Percentiles rank a stretch among this genome's conserved stretches.
Conservation (phyloP, 495 filamentous ascomycete genomes). For the Xylaria bambusicola region DNA sequence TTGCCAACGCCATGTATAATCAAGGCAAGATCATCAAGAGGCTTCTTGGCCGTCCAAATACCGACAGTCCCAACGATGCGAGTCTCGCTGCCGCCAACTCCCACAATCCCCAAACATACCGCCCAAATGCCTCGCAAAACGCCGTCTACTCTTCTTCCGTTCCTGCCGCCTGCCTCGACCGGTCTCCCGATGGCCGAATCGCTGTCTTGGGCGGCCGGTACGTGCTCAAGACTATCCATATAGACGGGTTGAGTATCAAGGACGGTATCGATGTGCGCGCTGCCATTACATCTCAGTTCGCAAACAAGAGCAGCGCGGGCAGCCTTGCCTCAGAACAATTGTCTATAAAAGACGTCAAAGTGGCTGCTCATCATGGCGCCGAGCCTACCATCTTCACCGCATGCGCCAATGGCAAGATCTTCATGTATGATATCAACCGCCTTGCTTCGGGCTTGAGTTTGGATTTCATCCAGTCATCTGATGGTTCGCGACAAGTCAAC, state of each 20-base stretch:
- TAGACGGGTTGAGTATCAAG: constrained; percentile 67
- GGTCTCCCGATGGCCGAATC: constrained; percentile 72
- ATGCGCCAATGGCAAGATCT: constrained; percentile 81
- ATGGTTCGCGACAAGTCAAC: constrained; percentile 91
- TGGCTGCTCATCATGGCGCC: constrained; percentile 58
- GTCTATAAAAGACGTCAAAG: constrained; percentile 81
- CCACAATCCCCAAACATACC: constrained; percentile 37
- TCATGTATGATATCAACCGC: constrained; percentile 80
- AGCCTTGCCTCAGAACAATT: constrained; percentile 66
- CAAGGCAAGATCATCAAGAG: constrained; percentile 56
- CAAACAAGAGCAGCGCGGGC: constrained; percentile 56
- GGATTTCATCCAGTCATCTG: constrained; percentile 69
- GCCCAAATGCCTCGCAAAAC: constrained; percentile 71
- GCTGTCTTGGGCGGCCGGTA: constrained; percentile 81
- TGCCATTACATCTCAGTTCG: constrained; percentile 69
- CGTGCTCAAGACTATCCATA: constrained; percentile 78
- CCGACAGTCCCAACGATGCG: constrained; percentile 41
- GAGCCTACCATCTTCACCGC: constrained; percentile 72
- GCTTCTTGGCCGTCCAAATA: constrained; percentile 49
- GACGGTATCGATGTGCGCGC: constrained; percentile 81
- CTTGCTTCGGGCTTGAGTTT: constrained; percentile 55
- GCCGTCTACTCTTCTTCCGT: constrained; percentile 70
- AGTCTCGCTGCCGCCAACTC: constrained; percentile 40
- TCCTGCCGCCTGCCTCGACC: constrained; percentile 74
- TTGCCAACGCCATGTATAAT: constrained; percentile 33